phyloP scores from a whole-genome alignment of 495 filamentous ascomycete genomes.

The Hypoxylon subgilvum region DNA sequence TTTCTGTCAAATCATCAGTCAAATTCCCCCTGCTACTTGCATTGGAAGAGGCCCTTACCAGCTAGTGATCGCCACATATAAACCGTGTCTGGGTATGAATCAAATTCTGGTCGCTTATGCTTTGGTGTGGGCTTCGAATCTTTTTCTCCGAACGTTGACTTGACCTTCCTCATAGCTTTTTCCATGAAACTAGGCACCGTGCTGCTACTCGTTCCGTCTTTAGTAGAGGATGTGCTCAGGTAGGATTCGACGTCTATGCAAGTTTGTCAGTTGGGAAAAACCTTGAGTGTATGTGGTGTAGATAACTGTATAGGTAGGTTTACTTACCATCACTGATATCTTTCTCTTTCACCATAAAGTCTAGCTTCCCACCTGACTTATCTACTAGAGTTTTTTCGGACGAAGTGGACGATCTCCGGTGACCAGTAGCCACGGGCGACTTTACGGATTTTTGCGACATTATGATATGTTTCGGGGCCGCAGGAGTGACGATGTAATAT shows the following conservation, averaged over 20 bases:
- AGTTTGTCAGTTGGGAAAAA: too few relatives aligned
- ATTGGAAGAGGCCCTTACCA: conserved; percentile 6
- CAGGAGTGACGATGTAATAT: too few relatives aligned
- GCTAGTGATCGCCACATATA: conserved; percentile 30
- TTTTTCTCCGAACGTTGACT: conserved; percentile 17
- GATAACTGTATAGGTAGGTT: neutral
- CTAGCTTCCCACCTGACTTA: neutral
- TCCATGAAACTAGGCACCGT: conserved; percentile 18
- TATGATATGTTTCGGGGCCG: neutral
- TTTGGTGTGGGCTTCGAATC: conserved; percentile 9
- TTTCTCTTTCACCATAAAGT: neutral
- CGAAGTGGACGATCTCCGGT: conserved; percentile 10
- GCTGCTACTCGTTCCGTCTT: conserved; percentile 2
- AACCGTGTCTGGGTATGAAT: conserved; percentile 17
- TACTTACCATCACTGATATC: conserved; percentile 7
- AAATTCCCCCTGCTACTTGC: neutral
- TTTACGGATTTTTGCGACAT: conserved; percentile 8
- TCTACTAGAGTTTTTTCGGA: conserved; percentile 30
- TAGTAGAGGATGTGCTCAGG: conserved; percentile 3
- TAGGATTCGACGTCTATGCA: too few relatives aligned
- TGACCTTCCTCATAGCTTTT: conserved; percentile 19
- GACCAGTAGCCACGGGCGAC: neutral
- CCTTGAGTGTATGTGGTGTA: too few relatives aligned
- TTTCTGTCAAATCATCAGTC: conserved; percentile 19
- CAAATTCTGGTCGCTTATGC: neutral